These are phyloP conservation scores for Aspergillus sp. DNA, from an alignment of 2,329 filamentous ascomycete genomes.

Conservation along the genomic window DNA sequence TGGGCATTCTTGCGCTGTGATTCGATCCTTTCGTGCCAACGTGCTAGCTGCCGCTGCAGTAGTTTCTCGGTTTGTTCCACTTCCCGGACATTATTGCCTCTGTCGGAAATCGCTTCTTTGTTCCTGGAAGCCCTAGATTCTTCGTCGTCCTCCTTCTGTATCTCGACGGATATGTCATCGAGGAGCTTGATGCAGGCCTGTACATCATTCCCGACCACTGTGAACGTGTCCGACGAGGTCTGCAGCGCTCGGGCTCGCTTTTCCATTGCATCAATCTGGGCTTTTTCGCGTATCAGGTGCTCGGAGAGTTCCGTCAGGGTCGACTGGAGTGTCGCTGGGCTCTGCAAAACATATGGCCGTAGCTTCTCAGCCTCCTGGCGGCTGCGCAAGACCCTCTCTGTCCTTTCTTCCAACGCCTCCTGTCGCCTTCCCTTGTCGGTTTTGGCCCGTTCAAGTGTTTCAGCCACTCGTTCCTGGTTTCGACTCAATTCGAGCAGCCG, in stretches of 20 bases:
- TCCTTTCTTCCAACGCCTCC: conserved; percentile 43
- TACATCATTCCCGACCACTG: conserved; percentile 74
- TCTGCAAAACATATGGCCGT: conserved; percentile 84
- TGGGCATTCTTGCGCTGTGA: conserved; percentile 71
- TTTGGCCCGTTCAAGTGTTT: conserved; percentile 74
- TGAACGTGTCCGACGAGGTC: conserved; percentile 83
- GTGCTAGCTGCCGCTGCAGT: conserved; percentile 71
- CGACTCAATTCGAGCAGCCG: conserved; percentile 69
- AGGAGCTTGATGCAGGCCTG: conserved; percentile 79
- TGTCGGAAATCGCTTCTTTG: conserved; percentile 75
- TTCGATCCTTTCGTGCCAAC: conserved; percentile 80
- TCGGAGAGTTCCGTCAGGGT: conserved; percentile 73
- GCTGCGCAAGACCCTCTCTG: conserved; percentile 49
- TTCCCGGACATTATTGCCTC: conserved; percentile 80
- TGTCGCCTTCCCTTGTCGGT: conserved; percentile 70
- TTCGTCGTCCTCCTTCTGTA: conserved; percentile 87
- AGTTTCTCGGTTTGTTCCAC: conserved; percentile 81
- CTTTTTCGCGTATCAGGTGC: conserved; percentile 66
- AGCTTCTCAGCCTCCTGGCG: conserved; percentile 83
- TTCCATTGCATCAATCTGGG: conserved; percentile 79
- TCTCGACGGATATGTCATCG: conserved; percentile 74
- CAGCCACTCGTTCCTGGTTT: conserved; percentile 72
- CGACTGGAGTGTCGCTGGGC: conserved; percentile 71
- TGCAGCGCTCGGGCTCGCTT: conserved; percentile 80
- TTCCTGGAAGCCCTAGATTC: conserved; percentile 69